Evolutionary conservation across 2,329 filamentous ascomycete genomes (phyloP), one percentile per base, ranked within the genome.

Genomic region (Chrysoporthe austroafricana): DNA sequence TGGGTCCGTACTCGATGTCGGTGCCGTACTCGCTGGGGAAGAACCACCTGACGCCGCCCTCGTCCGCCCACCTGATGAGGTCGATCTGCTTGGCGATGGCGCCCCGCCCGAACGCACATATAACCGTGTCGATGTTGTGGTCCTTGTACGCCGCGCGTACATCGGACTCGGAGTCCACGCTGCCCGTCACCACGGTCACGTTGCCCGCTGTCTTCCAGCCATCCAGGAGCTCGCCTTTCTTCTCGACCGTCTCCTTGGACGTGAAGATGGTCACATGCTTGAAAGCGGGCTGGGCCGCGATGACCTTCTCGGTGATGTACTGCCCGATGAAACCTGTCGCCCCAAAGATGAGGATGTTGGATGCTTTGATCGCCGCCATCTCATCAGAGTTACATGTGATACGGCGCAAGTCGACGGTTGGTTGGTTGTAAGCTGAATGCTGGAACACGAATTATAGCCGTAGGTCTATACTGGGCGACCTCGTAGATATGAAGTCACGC

Each of bases 1-100:
- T 74, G 0, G 86, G 80, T 32, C 82, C 80, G 73, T 90, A 89
- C 74, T 89, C 88, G 59, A 88, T 85, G 73, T 89, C 89, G 1
- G 86, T 91, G 66, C 87, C 87, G 73, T 88, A 91, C 75, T 91
- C 89, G 8, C 86, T 90, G 0, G 90, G 89, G 70, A 90, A 85
- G 79, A 92, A 90, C 80, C 86, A 86, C 70, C 84, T 83, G 43
- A 91, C 84, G 34, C 77, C 82, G 2, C 79, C 75, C 64, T 81
- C 76, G 50, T 87, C 85, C 14, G 90, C 89, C 34, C 89, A 79
- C 56, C 79, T 79, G 63, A 92, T 83, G n/a, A 92, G 82, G 3
- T 84, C 78, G 66, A 89, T 85, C 73, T 92, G 90, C 9, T 83
- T 77, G 32, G 84, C 81, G 18, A 93, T 85, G 0, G 84, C 87